phyloP scores from a whole-genome alignment of 2,329 filamentous ascomycete genomes.

The Mariannaea elegans region DNA sequence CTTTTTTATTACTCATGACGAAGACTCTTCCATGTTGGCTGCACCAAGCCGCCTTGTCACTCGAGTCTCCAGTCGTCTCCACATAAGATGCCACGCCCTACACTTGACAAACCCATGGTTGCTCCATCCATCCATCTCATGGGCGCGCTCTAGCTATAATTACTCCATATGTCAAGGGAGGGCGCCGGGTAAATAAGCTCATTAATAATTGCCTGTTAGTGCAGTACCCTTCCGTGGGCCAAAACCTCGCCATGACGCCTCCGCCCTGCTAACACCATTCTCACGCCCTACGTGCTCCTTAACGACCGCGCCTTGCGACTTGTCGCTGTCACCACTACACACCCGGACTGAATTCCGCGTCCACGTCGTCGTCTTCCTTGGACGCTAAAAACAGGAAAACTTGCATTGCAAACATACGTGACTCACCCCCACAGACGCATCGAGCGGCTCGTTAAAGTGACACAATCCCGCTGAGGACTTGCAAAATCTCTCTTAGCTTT shows the following conservation, averaged over 20 bases:
- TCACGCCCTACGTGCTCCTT: constrained; percentile 5
- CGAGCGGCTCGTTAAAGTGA: background rate
- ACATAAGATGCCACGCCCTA: background rate
- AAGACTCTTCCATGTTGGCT: background rate
- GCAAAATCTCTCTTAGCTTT: background rate
- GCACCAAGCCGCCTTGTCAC: too few species aligned
- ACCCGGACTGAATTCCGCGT: background rate
- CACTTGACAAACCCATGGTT: background rate
- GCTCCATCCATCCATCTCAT: background rate
- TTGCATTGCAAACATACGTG: background rate
- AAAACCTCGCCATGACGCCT: background rate
- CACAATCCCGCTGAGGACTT: background rate
- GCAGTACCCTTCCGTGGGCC: too few species aligned
- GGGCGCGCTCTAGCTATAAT: background rate
- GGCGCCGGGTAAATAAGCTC: background rate
- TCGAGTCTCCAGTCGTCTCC: background rate
- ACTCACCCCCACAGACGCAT: background rate
- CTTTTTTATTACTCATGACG: constrained; percentile 10
- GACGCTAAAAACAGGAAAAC: too few species aligned
- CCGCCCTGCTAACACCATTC: constrained; percentile 2
- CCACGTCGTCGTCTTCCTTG: background rate
- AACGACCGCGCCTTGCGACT: background rate
- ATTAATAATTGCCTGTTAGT: too few species aligned
- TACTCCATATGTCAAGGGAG: background rate
- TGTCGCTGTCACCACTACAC: background rate